phyloP scores from a whole-genome alignment of 1,284 basidiomycete species.

The Fereydounia khargensis region DNA sequence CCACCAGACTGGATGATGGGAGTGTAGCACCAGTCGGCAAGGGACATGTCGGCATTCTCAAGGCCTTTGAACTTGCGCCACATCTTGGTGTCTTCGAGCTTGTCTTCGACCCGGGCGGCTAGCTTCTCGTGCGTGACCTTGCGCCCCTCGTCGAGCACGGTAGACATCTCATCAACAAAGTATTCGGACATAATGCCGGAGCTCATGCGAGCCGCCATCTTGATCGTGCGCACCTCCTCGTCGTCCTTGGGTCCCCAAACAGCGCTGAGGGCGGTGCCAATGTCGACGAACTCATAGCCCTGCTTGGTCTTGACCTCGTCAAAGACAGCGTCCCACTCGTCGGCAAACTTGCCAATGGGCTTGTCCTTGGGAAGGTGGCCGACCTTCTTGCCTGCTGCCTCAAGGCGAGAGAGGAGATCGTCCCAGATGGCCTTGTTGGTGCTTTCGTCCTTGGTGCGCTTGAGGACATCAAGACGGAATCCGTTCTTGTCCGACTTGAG shows the following conservation, averaged over 20 bases:
- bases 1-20: slow-evolving; percentile 94
- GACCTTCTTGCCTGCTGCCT: slow-evolving; percentile 18
- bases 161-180: slow-evolving; percentile 82
- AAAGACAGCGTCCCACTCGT: slow-evolving; percentile 69
- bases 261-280: slow-evolving; percentile 71
- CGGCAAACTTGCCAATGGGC: slow-evolving; percentile 73
- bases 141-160: slow-evolving; percentile 84
- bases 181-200: slow-evolving; percentile 82
- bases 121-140: slow-evolving; percentile 86
- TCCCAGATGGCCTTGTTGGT: slow-evolving; percentile 57
- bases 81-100: slow-evolving; percentile 73
- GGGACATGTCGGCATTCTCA: slow-evolving; percentile 70
- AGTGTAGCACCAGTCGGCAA: slow-evolving; percentile 88
- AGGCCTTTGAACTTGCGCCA: slow-evolving; percentile 65
- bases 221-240: slow-evolving; percentile 65
- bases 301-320: slow-evolving; percentile 35
- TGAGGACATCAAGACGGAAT: slow-evolving; percentile 56
- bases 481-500: slow-evolving; percentile 26
- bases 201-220: slow-evolving; percentile 72
- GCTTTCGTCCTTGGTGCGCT: slow-evolving; percentile 57
- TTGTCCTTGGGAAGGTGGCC: slow-evolving; percentile 71
- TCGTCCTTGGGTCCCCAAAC: slow-evolving; percentile 84
- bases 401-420: slow-evolving; percentile 33
- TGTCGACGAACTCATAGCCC: slow-evolving; percentile 71
- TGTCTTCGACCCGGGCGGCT: slow-evolving; percentile 76